Base-by-base conservation (phyloP, 129 eudicot genomes). In the Saussurea involucrata region DNA sequence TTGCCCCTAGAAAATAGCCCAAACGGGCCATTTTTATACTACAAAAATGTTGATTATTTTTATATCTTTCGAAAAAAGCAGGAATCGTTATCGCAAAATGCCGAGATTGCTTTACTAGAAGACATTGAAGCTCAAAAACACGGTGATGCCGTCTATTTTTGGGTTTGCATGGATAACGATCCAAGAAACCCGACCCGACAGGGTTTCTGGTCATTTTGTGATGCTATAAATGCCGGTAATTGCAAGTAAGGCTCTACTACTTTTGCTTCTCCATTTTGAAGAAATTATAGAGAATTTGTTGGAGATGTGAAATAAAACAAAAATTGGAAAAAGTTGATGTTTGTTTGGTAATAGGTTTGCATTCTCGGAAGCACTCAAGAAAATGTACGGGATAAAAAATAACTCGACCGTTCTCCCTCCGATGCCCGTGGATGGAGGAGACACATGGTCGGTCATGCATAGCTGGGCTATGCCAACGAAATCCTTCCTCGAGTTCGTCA, bases 171-270 rank as follows among this genome's bases (percentile, higher is more conserved):
- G 96, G 99, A 91, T 81, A 81, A 27, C 70, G 98, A 95, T 82
- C 90, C 91, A 32, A 88, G 97, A 79, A 89, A 88, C 78, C 89
- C 89, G 18, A 70, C 60, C 25, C 88, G 83, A 74, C 86, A 75
- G 68, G 96, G 92, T 83, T 95, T 95, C 75, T 95, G 99, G 99
- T 86, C 99, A 27, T 95, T 95, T 81, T 95, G 99, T 76, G 99
- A 95, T 82, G 83, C 99, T 49, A 77, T 95, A 71, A 95, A 95
- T 86, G 97, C 99, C 44, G 99, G 99, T 67, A 95, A 95, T 86
- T 95, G 99, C 90, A 90, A 81, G 99, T 92, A 89, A 94, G 98
- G n/a, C 31, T 46, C 18, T 9, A 46, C 61, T 58, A 58, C 27
- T 58, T 58, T 15, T 49, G 11, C 2, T 49, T 49, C 7, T 49